phyloP scores from a whole-genome alignment of 2,329 filamentous ascomycete genomes.

The Cadophora luteo-olivacea region DNA sequence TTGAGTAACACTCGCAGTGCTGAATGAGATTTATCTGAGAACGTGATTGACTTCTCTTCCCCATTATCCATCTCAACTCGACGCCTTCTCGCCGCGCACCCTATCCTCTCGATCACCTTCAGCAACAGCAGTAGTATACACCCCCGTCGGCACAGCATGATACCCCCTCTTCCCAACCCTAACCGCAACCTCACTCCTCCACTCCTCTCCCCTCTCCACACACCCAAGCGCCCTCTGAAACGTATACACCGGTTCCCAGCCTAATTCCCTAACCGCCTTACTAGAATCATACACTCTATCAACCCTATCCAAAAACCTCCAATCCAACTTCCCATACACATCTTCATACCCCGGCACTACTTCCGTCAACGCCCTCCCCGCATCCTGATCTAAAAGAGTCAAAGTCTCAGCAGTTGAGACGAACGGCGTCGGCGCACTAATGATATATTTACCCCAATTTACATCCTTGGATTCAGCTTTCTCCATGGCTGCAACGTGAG shows the following conservation, averaged over 20 bases:
- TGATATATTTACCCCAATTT: neutral
- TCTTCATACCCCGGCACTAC: neutral
- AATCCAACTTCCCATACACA: neutral
- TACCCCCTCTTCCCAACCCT: conserved; percentile 7
- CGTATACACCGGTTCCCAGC: neutral
- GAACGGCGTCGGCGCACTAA: neutral
- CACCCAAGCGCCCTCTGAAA: neutral
- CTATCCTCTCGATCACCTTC: neutral
- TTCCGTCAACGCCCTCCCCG: neutral
- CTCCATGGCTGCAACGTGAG: neutral
- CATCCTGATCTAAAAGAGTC: neutral
- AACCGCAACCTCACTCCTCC: conserved; percentile 5
- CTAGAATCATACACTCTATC: conserved; percentile 16
- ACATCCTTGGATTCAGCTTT: neutral
- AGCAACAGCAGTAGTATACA: neutral
- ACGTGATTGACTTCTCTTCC: too few relatives aligned
- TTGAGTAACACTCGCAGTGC: too few relatives aligned
- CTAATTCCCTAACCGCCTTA: neutral
- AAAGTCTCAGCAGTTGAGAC: neutral
- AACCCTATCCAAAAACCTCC: neutral
- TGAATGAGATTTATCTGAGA: too few relatives aligned
- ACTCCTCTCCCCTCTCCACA: conserved; percentile 1
- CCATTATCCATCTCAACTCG: neutral
- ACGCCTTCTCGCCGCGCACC: neutral
- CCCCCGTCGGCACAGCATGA: conserved; percentile 10